phyloP scores from a whole-genome alignment of 2,329 filamentous ascomycete species.

The Curvularia sp. region DNA sequence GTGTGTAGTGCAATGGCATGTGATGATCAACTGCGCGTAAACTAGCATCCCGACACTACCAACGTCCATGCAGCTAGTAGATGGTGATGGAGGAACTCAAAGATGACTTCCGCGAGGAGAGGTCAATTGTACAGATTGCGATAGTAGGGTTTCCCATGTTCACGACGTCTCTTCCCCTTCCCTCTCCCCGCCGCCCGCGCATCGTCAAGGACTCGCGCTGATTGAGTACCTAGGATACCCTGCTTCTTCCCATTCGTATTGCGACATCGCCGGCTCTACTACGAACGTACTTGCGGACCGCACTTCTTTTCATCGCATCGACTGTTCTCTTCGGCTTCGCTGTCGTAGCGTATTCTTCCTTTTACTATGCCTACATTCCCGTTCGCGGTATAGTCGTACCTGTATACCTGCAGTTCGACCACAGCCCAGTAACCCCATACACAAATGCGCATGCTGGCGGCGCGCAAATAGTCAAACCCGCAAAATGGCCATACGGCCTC shows the following conservation, averaged over 20 bases:
- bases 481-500: conserved; percentile 59
- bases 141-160: conserved; percentile 28
- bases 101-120: conserved; percentile 25
- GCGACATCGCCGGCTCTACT: conserved; percentile 67
- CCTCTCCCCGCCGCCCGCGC: not conserved
- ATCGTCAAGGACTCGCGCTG: conserved; percentile 10
- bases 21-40: conserved; percentile 28
- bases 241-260: conserved; percentile 62
- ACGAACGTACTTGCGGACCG: conserved; percentile 67
- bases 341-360: conserved; percentile 67
- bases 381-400: conserved; percentile 67
- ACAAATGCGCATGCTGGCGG: conserved; percentile 14
- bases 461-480: conserved; percentile 7
- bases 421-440: conserved; percentile 14
- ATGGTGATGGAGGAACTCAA: conserved; percentile 33
- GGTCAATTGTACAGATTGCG: conserved; percentile 24
- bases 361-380: conserved; percentile 74
- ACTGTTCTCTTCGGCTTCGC: conserved; percentile 65
- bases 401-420: conserved; percentile 71
- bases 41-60: conserved; percentile 14
- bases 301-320: conserved; percentile 62
- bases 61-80: conserved; percentile 4
- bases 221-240: conserved; percentile 54
- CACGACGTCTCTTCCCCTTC: not conserved
- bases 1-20: conserved; percentile 23